Base-by-base conservation (phyloP, 108 stramenopile genomes). In the Schizochytrium sp. region DNA sequence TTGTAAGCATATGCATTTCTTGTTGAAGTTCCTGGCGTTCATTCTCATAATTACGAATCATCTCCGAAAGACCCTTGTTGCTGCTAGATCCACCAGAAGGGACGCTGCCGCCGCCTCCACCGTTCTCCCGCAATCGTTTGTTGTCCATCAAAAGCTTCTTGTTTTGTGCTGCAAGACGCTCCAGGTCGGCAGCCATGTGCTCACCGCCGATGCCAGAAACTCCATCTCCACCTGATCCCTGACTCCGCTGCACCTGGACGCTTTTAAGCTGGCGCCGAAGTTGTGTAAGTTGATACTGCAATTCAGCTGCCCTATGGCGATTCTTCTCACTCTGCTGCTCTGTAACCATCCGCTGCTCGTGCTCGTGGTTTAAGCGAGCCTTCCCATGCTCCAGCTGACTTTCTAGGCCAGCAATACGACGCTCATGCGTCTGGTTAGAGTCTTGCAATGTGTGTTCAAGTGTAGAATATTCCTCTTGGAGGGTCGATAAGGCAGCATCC, bases 241-340 rank as follows among this genome's bases (percentile, higher is more conserved):
- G 76, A 53, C 53, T 83, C 5, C 76, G 76, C 53, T 83, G 76
- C 50, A 83, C 76, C 55, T 83, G 76, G 1, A 83, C 76, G 28
- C 50, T 55, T 40, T 83, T 83, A 5, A 83, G 76, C 2, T 55
- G 76, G n/a, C 76, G 19, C 15, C 76, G 76, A 42, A 55, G 50
- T n/a, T 83, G 76, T 13, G 28, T 83, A n/a, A 42, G 28, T 53
- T 83, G 50, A 2, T 83, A 83, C 28, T 50, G 19, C n/a, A 83
- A 53, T 53, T 83, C 76, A 40, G 38, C 76, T 5, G 47, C 50
- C 47, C 40, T 49, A 40, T 55, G 76, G 10, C 76, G 10, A 40
- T 10, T n/a, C 53, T 83, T 83, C 55, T 83, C 76, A 53, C 47
- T 38, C 53, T 83, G 64, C 3, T 69, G 40, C 64, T 69, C 64